Evolutionary conservation across 2,329 filamentous ascomycete genomes (phyloP).

Genomic region (Trichoderma polysporum): DNA sequence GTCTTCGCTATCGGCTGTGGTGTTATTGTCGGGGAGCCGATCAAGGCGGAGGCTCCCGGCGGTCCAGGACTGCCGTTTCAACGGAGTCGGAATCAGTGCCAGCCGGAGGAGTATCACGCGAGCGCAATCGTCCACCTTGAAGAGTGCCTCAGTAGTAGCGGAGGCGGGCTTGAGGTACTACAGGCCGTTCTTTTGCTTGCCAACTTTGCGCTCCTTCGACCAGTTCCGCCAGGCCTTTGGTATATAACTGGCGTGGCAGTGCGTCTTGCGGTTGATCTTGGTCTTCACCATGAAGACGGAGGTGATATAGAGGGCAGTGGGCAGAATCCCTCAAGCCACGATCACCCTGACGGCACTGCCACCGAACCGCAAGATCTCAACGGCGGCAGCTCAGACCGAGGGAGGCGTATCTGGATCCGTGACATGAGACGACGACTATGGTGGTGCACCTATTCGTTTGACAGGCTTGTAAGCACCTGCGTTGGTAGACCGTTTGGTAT

Average conservation of each 20-base stretch:
- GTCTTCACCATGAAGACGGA: constrained; percentile 89
- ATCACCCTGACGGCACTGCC: constrained; percentile 37
- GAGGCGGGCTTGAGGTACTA: constrained; percentile 87
- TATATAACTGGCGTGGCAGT: constrained; percentile 96
- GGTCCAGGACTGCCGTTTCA: constrained; percentile 34
- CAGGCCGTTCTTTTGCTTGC: constrained; percentile 90
- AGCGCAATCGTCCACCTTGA: constrained; percentile 91
- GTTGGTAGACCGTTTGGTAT: constrained; percentile 92
- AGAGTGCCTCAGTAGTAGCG: constrained; percentile 77
- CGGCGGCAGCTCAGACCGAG: constrained; percentile 50
- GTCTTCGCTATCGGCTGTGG: constrained; percentile 95
- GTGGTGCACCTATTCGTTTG: constrained; percentile 97
- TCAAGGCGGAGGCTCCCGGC: constrained; percentile 47
- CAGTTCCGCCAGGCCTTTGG: constrained; percentile 91
- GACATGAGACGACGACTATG: constrained; percentile 84
- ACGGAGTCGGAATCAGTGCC: constrained; percentile 48
- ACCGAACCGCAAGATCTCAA: constrained; percentile 29
- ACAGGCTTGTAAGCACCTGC: constrained; percentile 91
- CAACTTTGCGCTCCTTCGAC: constrained; percentile 85
- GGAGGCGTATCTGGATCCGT: constrained; percentile 75
- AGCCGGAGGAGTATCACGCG: constrained; percentile 94
- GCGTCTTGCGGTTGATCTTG: constrained; percentile 84
- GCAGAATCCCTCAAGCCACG: constrained; percentile 41
- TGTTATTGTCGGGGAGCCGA: constrained; percentile 74
- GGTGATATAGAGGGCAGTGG: constrained; percentile 61